Evolutionary conservation across 306 rosid species (phyloP).

Genomic region (Trifolium pratense): DNA sequence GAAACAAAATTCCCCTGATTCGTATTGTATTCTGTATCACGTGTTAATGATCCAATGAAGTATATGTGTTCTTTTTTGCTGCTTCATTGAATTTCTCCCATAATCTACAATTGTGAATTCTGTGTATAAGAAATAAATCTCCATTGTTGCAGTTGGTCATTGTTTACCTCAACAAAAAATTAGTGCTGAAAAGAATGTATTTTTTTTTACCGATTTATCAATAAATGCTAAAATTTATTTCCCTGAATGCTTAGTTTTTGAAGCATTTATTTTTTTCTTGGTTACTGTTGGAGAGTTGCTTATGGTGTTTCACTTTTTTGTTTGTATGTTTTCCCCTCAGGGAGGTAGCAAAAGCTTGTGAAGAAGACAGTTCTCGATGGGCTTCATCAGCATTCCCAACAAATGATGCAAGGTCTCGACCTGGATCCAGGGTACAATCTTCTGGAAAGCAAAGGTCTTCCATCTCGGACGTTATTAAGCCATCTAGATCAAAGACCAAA

Average conservation of each 20-base stretch:
- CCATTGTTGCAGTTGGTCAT: slow-evolving; percentile 28
- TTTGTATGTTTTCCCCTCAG: slow-evolving; percentile 45
- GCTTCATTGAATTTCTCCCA: slow-evolving; percentile 19
- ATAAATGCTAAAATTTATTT: slow-evolving; percentile 28
- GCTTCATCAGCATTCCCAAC: slow-evolving; percentile 79
- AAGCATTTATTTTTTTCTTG: slow-evolving; percentile 2
- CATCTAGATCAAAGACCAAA: slow-evolving; percentile 68
- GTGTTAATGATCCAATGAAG: slow-evolving; percentile 17
- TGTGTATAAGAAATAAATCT: slow-evolving; percentile 8
- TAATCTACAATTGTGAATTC: slow-evolving; percentile 5
- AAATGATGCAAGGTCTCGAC: slow-evolving; percentile 65
- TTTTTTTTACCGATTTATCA: slow-evolving; percentile 1
- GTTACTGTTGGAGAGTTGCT: slow-evolving; percentile 41
- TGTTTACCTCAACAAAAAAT: slow-evolving; percentile 1
- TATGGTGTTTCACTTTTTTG: slow-evolving; percentile 24
- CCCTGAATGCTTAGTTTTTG: not conserved
- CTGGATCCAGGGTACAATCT: slow-evolving; percentile 64
- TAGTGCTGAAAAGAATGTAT: not conserved
- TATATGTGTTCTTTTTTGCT: slow-evolving; percentile 10
- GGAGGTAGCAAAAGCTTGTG: slow-evolving; percentile 74
- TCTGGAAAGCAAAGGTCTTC: slow-evolving; percentile 81
- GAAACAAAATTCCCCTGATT: not conserved
- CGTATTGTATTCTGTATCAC: not conserved
- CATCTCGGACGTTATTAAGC: slow-evolving; percentile 55
- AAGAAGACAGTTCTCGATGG: slow-evolving; percentile 75